Conservation (phyloP, 768 basidiomycete species). For the Termitomyces sp. region DNA sequence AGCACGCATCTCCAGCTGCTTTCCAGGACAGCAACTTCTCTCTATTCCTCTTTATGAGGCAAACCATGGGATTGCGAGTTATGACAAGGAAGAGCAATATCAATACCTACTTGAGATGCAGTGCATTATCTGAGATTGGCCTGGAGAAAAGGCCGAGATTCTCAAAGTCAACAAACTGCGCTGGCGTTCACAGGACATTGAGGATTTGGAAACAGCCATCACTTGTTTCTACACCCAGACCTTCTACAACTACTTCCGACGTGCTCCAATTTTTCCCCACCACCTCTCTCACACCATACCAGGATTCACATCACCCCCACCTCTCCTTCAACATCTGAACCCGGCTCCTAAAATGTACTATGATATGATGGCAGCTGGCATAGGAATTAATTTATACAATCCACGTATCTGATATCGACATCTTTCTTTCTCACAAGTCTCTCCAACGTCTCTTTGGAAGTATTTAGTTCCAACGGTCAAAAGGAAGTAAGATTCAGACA, state of each 20-base stretch:
- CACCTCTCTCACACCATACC: slow-evolving; percentile 1
- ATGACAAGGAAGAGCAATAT: background rate
- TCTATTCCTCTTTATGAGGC: slow-evolving; percentile 3
- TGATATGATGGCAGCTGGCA: background rate
- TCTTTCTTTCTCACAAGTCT: no score
- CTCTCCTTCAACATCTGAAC: background rate
- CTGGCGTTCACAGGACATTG: background rate
- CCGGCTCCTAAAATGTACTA: slow-evolving; percentile 2
- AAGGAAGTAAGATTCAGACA: no score
- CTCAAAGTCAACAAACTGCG: background rate
- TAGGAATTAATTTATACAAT: no score
- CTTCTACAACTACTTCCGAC: slow-evolving; percentile 15
- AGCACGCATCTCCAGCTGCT: slow-evolving; percentile 6
- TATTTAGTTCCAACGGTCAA: no score
- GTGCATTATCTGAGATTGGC: slow-evolving; percentile 5
- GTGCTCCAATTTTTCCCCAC: slow-evolving; percentile 9
- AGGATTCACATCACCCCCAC: background rate
- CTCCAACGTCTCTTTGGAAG: no score
- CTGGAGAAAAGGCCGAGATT: background rate
- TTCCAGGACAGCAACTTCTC: slow-evolving; percentile 2
- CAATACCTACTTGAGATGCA: slow-evolving; percentile 6
- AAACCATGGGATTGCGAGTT: slow-evolving; percentile 11
- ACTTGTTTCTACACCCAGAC: slow-evolving; percentile 5
- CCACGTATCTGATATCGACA: no score
- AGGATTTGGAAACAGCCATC: slow-evolving; percentile 5